These are phyloP conservation scores for Solanum peruvianum DNA, from an alignment of 257 asterid species.

Conservation along the genomic window DNA sequence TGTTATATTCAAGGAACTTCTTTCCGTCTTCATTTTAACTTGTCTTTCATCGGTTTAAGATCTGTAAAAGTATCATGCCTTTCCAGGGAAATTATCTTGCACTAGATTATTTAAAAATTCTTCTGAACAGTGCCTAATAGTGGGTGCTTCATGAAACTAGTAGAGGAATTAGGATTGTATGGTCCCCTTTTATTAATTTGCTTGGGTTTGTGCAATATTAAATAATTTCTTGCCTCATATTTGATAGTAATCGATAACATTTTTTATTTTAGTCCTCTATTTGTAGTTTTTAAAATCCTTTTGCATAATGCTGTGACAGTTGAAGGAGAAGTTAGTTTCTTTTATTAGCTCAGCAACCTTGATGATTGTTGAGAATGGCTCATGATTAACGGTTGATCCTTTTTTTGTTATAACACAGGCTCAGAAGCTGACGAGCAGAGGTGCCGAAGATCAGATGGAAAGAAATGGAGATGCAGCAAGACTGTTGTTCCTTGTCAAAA, in stretches of 20 bases:
- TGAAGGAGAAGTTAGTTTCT: not conserved
- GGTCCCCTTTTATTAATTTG: not conserved
- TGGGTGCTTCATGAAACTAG: not conserved
- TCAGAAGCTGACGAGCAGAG: constrained; percentile 23
- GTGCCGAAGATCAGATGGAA: constrained; percentile 75
- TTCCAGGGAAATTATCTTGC: not conserved
- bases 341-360: not conserved
- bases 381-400: not conserved
- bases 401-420: not conserved
- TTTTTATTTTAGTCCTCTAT: not conserved
- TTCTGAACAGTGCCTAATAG: not conserved
- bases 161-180: not conserved
- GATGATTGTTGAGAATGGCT: not conserved
- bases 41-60: not conserved
- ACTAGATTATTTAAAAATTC: not conserved
- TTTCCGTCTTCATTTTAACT: not conserved
- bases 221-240: not conserved
- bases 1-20: not conserved
- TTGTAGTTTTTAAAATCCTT: not conserved
- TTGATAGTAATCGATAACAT: not conserved
- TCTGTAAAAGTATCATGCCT: not conserved
- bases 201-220: not conserved
- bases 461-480: constrained; percentile 57
- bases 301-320: not conserved
- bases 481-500: constrained; percentile 28